Evolutionary conservation across 352 stramenopile species (phyloP), one percentile per base, ranked within the genome.

Genomic region (Pythium grandisporangium): DNA sequence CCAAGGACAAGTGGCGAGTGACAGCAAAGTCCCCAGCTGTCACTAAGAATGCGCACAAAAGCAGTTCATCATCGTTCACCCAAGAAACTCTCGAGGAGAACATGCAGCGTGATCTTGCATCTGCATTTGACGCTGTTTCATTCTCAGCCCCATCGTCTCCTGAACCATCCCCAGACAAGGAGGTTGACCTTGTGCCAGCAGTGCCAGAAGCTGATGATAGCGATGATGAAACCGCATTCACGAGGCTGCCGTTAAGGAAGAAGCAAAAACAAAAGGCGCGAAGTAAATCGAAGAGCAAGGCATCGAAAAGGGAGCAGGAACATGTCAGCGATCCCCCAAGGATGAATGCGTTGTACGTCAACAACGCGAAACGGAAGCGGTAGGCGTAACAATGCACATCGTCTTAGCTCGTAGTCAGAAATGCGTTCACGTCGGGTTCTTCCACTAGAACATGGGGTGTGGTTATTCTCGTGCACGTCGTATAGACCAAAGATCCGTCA

Each of bases 21-120:
- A 79, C 61, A 1, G 69, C 61, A 4, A 76, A 75, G 39, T 81
- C 70, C 0, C 70, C 75, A 23, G 66, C 62, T 3, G 55, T 83
- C 14, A 52, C 63, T 1, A 60, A 55, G 16, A 45, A 53, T 26
- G n/a, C 32, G 17, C 40, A 44, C 22, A 30, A 23, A 27, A 34
- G 44, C 2, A 45, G 51, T 29, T 48, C 49, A 3, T 40, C 49
- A 26, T 42, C 13, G 24, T 72, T 74, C 41, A 65, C 63, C n/a
- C 66, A 82, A 37, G 53, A 82, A 42, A 63, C 75, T 43, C 51
- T 84, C 12, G 70, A 84, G 49, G 59, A 66, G 14, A 66, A 59
- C 30, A 84, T 84, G 75, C 63, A 81, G 46, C 63, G 73, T 26
- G 66, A 84, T 30, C 45, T 83, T n/a, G 59, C 58, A 8, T 51